Evolutionary conservation across 2,329 filamentous ascomycete species (phyloP).

Genomic region (Diaporthe ilicicola): DNA sequence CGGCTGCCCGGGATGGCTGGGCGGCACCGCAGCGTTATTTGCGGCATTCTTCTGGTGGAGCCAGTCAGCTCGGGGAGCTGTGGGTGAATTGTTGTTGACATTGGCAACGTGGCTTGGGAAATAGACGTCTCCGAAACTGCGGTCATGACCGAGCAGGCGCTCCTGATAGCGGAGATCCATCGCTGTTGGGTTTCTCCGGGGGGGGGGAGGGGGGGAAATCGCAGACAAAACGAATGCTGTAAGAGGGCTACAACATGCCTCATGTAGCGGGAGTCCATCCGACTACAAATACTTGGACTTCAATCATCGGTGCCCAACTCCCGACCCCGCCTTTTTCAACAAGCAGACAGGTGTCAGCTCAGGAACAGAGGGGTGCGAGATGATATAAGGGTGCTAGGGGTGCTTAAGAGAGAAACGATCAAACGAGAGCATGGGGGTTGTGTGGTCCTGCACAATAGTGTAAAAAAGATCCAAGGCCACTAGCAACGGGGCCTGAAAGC

Average conservation of each 20-base stretch:
- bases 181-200: not conserved
- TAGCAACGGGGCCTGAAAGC: not conserved
- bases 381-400: not conserved
- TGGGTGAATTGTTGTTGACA: not conserved
- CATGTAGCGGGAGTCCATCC: not conserved
- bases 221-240: not conserved
- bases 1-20: not conserved
- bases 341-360: not conserved
- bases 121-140: not conserved
- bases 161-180: slow-evolving; percentile 6
- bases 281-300: not conserved
- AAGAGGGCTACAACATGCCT: not conserved
- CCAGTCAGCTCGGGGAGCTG: not conserved
- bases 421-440: not conserved
- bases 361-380: not conserved
- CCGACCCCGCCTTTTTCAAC: not conserved
- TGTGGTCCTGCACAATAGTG: not conserved
- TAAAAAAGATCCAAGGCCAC: not conserved
- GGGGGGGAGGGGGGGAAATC: no score
- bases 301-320: slow-evolving; percentile 1
- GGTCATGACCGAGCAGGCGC: not conserved
- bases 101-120: not conserved
- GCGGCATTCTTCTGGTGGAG: not conserved
- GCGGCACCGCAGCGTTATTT: not conserved
- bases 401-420: not conserved